Evolutionary conservation across 805 yeast species (phyloP).

Genomic region (Ogataea minuta): DNA sequence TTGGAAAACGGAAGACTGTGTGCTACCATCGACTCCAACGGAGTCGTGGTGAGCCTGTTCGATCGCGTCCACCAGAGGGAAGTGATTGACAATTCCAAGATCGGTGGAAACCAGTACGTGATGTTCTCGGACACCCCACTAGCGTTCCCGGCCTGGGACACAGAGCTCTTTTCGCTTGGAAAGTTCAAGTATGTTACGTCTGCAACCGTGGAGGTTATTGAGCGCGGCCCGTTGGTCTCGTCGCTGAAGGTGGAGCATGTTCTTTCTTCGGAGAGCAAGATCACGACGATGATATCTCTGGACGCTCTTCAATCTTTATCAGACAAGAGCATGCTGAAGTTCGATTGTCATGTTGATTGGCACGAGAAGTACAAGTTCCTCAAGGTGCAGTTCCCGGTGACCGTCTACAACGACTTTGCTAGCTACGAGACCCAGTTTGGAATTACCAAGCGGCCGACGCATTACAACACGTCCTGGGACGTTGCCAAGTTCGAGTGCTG

Average conservation of each 20-base stretch:
- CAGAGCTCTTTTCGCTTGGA: slow-evolving; percentile 83
- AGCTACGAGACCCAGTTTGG: slow-evolving; percentile 95
- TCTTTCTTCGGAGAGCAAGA: slow-evolving; percentile 54
- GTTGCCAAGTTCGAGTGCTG: slow-evolving; percentile 95
- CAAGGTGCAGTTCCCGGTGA: slow-evolving; percentile 94
- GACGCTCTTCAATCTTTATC: slow-evolving; percentile 47
- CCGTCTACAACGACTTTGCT: slow-evolving; percentile 71
- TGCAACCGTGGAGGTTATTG: slow-evolving; percentile 39
- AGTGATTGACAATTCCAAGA: slow-evolving; percentile 54
- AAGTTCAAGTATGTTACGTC: slow-evolving; percentile 54
- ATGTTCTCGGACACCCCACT: slow-evolving; percentile 88
- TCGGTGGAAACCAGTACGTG: slow-evolving; percentile 79
- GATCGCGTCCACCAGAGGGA: slow-evolving; percentile 63
- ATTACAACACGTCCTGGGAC: slow-evolving; percentile 94
- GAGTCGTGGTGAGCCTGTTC: slow-evolving; percentile 58
- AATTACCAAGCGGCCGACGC: slow-evolving; percentile 86
- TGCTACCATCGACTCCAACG: slow-evolving; percentile 52
- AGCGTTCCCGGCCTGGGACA: slow-evolving; percentile 96
- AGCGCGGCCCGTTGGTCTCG: slow-evolving; percentile 57
- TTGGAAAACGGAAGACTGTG: slow-evolving; percentile 61
- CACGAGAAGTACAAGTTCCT: slow-evolving; percentile 82
- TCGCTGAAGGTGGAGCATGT: slow-evolving; percentile 61
- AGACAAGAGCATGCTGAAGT: slow-evolving; percentile 43
- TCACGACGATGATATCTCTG: slow-evolving; percentile 68
- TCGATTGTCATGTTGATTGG: slow-evolving; percentile 74